Evolutionary conservation across 805 yeast genomes (phyloP), one percentile per base, ranked within the genome.

Genomic region (Metschnikowia orientalis): DNA sequence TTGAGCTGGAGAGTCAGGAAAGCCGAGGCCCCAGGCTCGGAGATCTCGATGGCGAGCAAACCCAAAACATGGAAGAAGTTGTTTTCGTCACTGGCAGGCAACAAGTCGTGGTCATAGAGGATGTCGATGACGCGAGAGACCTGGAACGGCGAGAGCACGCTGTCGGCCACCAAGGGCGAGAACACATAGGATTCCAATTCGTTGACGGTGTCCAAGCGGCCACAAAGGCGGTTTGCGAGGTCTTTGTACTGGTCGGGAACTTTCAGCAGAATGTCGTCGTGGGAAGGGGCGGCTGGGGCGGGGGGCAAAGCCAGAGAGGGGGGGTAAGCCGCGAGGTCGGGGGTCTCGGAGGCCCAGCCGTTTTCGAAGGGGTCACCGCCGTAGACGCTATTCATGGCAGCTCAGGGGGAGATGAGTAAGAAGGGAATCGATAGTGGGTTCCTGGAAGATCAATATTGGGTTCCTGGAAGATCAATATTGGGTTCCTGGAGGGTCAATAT

Each of bases 11-110:
- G 48, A 11, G 70, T 60, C n/a, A 63, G 68, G 40, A 45, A 66
- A 41, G 66, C 71, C 0, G 70, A 72, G 1, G 62, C 34, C 3
- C 73, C 74, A 3, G 66, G 51, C 9, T 44, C 42, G n/a, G 59
- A 61, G 17, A 67, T 51, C 47, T 69, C 74, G 39, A 68, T 54
- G 2, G 67, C 61, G 22, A 65, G 45, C 26, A 69, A 53, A 5
- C 71, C 74, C 27, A 67, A 38, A 17, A 57, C 45, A 37, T 62
- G 63, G 34, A 50, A 53, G 26, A 66, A 57, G 37, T 58, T 59
- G 26, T 47, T 41, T n/a, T 49, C 44, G 8, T 34, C 37, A 6
- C 56, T 40, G 1, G 60, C 54, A 1, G 67, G 63, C 35, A 56
- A 38, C 30, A 65, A 44, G 38, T 51, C 45, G 35, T 65, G 60